These are phyloP conservation scores for Daldinia childiae DNA, from an alignment of 495 filamentous ascomycete species.

Conservation along the genomic window DNA sequence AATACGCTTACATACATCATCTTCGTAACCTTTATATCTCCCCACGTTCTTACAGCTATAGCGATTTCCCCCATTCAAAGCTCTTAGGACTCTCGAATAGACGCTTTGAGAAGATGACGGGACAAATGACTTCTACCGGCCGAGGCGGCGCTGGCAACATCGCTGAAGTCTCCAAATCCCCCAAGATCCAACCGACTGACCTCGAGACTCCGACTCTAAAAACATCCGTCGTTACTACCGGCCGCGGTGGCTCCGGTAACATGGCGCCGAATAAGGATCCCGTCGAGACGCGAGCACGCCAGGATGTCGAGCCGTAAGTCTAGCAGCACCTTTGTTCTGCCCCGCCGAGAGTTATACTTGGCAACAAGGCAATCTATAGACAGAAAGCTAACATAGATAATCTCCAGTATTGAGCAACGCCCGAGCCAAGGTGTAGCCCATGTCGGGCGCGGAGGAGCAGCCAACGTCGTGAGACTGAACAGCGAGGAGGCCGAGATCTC, in stretches of 20 bases:
- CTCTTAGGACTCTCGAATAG: neutral
- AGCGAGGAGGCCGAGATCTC: constrained; percentile 49
- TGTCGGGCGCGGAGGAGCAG: constrained; percentile 65
- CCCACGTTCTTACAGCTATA: neutral
- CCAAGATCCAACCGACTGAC: constrained; percentile 62
- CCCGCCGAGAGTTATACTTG: neutral
- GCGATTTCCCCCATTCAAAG: neutral
- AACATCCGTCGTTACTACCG: constrained; percentile 82
- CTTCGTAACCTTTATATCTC: neutral
- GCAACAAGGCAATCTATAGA: neutral
- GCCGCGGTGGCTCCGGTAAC: constrained; percentile 71
- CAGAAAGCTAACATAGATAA: neutral
- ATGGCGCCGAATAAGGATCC: constrained; percentile 76
- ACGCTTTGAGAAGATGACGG: constrained; percentile 41
- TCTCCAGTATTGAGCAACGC: constrained; percentile 51
- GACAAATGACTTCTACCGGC: constrained; percentile 55
- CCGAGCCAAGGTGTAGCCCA: constrained; percentile 52
- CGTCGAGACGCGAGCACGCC: constrained; percentile 74
- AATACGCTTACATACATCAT: neutral
- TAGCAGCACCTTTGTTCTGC: neutral
- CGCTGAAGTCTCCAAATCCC: constrained; percentile 62
- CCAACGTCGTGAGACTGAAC: constrained; percentile 58
- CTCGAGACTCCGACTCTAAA: constrained; percentile 87
- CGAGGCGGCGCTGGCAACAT: constrained; percentile 79
- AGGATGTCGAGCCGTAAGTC: constrained; percentile 76